These are phyloP conservation scores for Meira miltonrushii DNA, from an alignment of 1,284 basidiomycete genomes.

Conservation along the genomic window DNA sequence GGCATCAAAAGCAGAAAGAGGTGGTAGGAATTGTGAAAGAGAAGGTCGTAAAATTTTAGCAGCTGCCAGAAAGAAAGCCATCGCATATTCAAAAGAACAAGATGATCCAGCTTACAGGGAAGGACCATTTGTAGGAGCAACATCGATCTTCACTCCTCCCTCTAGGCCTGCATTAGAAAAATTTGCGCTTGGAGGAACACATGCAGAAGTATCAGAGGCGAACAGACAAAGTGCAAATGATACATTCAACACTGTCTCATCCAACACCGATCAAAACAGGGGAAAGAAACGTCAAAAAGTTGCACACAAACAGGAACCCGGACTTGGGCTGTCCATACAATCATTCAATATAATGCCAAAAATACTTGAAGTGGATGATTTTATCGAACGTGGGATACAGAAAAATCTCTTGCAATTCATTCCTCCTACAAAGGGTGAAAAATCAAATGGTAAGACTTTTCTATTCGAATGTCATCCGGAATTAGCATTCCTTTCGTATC, in stretches of 20 bases:
- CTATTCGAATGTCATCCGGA: slow-evolving; percentile 5
- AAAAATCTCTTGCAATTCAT: background rate
- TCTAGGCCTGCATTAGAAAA: background rate
- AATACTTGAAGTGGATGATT: slow-evolving; percentile 2
- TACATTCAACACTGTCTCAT: too few relatives aligned
- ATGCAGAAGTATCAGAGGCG: background rate
- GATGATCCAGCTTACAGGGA: background rate
- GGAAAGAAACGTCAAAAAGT: background rate
- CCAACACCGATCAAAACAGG: background rate
- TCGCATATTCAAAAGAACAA: background rate
- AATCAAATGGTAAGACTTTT: background rate
- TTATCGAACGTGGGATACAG: background rate
- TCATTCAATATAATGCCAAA: slow-evolving; percentile 1
- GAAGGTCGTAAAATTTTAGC: background rate
- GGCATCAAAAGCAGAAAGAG: background rate
- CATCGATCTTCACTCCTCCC: slow-evolving; percentile 10
- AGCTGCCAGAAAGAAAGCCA: background rate
- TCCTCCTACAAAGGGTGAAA: background rate
- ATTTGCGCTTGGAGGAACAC: background rate
- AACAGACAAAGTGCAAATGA: background rate
- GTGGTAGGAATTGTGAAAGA: slow-evolving; percentile 1
- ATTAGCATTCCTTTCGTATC: slow-evolving; percentile 1
- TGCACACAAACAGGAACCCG: background rate
- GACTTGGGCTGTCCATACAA: slow-evolving; percentile 4
- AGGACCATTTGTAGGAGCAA: slow-evolving; percentile 1